Evolutionary conservation across 148 eudicot species (phyloP).

Genomic region (Chenopodium quinoa): DNA sequence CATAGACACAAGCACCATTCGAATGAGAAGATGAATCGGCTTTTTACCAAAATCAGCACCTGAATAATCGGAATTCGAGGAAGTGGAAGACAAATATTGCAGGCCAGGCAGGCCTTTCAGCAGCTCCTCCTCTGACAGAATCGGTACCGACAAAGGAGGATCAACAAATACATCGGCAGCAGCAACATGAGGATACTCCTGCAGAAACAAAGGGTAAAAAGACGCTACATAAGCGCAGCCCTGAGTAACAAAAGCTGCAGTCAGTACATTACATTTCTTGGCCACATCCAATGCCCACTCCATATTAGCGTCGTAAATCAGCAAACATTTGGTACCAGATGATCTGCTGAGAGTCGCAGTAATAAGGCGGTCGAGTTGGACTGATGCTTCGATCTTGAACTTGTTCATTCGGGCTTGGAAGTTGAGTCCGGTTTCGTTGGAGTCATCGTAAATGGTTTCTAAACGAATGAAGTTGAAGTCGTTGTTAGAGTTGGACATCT

Average conservation of each 20-base stretch:
- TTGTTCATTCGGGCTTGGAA: not conserved
- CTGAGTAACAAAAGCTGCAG: constrained; percentile 21
- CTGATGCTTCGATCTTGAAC: constrained; percentile 10
- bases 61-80: not conserved
- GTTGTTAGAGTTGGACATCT: not conserved
- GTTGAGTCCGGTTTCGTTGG: not conserved
- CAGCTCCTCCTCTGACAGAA: no score
- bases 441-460: constrained; percentile 19
- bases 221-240: constrained; percentile 12
- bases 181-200: not conserved
- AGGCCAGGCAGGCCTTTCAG: not conserved
- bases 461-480: not conserved
- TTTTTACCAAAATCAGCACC: not conserved
- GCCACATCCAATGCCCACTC: constrained; percentile 25
- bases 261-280: not conserved
- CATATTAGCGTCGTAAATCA: constrained; percentile 19
- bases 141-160: not conserved
- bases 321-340: not conserved
- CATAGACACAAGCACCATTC: not conserved
- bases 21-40: not conserved
- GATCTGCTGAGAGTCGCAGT: not conserved
- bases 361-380: not conserved
- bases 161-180: not conserved
- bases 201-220: constrained; percentile 14
- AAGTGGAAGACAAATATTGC: no score